Conservation (phyloP, 2,329 filamentous ascomycete genomes). For the Aspergillus oerlinghausenensis region DNA sequence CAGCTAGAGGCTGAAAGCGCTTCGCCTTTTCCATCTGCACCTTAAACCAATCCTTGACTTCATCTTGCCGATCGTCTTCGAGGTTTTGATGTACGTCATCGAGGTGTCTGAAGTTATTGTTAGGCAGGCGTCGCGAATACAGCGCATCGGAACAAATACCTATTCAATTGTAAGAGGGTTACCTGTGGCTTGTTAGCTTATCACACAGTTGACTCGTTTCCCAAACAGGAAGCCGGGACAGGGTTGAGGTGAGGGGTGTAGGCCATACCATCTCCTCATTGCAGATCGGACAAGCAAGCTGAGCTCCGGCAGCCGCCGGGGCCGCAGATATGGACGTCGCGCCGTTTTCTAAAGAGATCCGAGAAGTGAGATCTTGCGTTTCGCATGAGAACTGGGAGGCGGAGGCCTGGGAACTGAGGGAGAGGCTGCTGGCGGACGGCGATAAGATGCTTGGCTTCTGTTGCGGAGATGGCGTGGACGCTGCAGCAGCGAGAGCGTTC, state of each 20-base stretch:
- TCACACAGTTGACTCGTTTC: background rate
- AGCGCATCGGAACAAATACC: conserved; percentile 40
- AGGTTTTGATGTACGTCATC: conserved; percentile 89
- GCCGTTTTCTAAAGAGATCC: conserved; percentile 66
- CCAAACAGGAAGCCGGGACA: background rate
- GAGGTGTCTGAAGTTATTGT: conserved; percentile 55
- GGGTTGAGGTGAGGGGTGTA: background rate
- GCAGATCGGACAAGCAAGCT: conserved; percentile 93
- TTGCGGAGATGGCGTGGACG: conserved; percentile 40
- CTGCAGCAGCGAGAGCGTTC: conserved; percentile 68
- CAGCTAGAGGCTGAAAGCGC: conserved; percentile 82
- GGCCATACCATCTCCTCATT: conserved; percentile 85
- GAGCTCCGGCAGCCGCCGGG: conserved; percentile 56
- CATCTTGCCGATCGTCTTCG: conserved; percentile 81
- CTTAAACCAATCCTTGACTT: conserved; percentile 96
- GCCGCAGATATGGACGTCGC: conserved; percentile 45
- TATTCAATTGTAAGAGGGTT: conserved; percentile 87
- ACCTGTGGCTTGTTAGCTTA: conserved; percentile 51
- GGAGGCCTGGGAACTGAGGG: conserved; percentile 70
- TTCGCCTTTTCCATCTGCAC: conserved; percentile 91
- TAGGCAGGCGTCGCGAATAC: conserved; percentile 11
- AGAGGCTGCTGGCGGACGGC: conserved; percentile 68
- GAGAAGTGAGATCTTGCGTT: conserved; percentile 73
- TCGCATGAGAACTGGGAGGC: conserved; percentile 66
- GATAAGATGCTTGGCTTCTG: conserved; percentile 48